phyloP scores from a whole-genome alignment of 129 eudicot species.

The Artemisia argyi region DNA sequence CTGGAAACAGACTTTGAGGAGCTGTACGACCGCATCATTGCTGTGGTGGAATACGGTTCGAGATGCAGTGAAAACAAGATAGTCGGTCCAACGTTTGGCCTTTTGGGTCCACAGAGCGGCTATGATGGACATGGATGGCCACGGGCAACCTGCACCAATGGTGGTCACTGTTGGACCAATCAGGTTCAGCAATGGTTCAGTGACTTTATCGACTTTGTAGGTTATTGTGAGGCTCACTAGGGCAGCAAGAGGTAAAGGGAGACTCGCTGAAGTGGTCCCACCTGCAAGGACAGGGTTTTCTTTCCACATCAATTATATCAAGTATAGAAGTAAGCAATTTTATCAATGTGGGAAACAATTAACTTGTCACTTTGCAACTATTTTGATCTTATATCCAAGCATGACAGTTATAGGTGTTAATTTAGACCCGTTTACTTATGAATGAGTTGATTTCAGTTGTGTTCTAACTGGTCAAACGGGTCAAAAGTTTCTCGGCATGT shows the following conservation, averaged over 20 bases:
- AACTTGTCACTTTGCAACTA: no score
- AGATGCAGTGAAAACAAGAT: constrained; percentile 78
- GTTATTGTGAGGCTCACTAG: constrained; percentile 96
- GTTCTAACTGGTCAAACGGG: no score
- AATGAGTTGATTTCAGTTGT: no score
- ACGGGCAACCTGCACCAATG: constrained; percentile 86
- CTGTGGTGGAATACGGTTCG: constrained; percentile 84
- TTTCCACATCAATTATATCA: background rate
- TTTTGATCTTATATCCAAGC: no score
- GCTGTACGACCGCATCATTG: constrained; percentile 79
- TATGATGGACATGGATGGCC: constrained; percentile 96
- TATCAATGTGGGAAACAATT: no score
- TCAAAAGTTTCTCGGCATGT: no score
- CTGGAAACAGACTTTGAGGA: constrained; percentile 76
- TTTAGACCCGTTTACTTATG: no score
- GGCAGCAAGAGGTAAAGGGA: constrained; percentile 92
- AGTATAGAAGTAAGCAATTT: no score
- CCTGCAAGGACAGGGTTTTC: constrained; percentile 48
- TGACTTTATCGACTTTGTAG: constrained; percentile 65
- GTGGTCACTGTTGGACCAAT: constrained; percentile 67
- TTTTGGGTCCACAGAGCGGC: constrained; percentile 89
- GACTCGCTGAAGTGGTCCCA: constrained; percentile 60
- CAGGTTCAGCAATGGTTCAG: constrained; percentile 66
- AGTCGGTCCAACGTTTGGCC: constrained; percentile 94
- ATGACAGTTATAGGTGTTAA: no score